These are phyloP conservation scores for Waltiozyma sp. DNA, from an alignment of 1,139 yeast genomes.

Conservation along the genomic window DNA sequence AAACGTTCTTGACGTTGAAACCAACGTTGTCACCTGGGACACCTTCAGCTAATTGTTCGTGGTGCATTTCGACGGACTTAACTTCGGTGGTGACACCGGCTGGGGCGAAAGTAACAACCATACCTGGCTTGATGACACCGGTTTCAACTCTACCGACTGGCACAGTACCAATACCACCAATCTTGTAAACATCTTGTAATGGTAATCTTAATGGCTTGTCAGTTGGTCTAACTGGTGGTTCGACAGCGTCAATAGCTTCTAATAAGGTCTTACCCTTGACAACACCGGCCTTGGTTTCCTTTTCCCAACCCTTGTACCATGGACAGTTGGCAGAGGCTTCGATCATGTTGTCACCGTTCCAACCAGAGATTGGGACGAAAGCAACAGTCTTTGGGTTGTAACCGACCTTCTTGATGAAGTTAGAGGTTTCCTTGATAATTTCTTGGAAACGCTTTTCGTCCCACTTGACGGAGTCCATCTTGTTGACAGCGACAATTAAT, in stretches of 20 bases:
- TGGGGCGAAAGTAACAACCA: slow-evolving; percentile 86
- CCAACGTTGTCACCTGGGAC: slow-evolving; percentile 93
- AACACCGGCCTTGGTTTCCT: slow-evolving; percentile 75
- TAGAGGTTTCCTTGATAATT: slow-evolving; percentile 73
- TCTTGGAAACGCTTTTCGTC: slow-evolving; percentile 71
- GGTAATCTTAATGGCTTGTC: slow-evolving; percentile 90
- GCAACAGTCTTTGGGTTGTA: slow-evolving; percentile 88
- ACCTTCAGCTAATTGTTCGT: slow-evolving; percentile 80
- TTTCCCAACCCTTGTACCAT: slow-evolving; percentile 89
- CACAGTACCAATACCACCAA: slow-evolving; percentile 90
- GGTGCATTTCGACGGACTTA: slow-evolving; percentile 91
- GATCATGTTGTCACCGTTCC: slow-evolving; percentile 94
- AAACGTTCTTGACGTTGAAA: slow-evolving; percentile 90
- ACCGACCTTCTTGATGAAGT: slow-evolving; percentile 90
- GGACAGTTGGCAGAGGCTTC: slow-evolving; percentile 74
- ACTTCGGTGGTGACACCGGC: slow-evolving; percentile 90
- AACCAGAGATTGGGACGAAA: slow-evolving; percentile 86
- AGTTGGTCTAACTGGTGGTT: slow-evolving; percentile 77
- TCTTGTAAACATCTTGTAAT: slow-evolving; percentile 87
- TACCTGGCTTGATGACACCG: slow-evolving; percentile 87
- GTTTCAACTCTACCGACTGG: slow-evolving; percentile 94
- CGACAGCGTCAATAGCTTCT: slow-evolving; percentile 81
- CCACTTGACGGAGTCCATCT: slow-evolving; percentile 91
- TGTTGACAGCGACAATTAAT: slow-evolving; percentile 84
- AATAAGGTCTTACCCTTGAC: slow-evolving; percentile 77